Percentiles rank a stretch among this genome's conserved stretches.
phyloP scores from a whole-genome alignment of 129 eudicot genomes.

The Arctium minus region DNA sequence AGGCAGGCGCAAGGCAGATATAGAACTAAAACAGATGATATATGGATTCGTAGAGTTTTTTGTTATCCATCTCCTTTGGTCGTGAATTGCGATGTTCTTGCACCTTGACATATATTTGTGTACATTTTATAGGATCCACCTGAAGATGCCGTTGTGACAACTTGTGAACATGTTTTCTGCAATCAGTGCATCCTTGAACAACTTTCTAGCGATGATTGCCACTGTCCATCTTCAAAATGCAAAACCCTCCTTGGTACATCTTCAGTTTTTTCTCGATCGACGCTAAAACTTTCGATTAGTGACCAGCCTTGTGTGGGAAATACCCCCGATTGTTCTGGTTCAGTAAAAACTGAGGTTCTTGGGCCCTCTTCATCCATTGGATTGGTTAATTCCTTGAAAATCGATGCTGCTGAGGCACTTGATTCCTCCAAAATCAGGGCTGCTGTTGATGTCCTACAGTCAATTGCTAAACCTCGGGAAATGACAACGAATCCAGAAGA shows the following conservation, averaged over 20 bases:
- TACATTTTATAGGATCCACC: slow-evolving; percentile 69
- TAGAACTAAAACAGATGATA: background rate
- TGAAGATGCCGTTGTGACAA: slow-evolving; percentile 93
- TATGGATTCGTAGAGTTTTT: background rate
- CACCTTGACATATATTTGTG: background rate
- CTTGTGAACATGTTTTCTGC: slow-evolving; percentile 93
- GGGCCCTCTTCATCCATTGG: slow-evolving; percentile 29
- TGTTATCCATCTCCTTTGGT: background rate
- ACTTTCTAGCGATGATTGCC: slow-evolving; percentile 70
- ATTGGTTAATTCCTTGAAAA: slow-evolving; percentile 46
- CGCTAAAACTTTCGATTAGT: slow-evolving; percentile 44
- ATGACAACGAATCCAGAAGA: slow-evolving; percentile 4
- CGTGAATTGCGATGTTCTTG: background rate
- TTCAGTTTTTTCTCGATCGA: slow-evolving; percentile 53
- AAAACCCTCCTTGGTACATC: slow-evolving; percentile 47
- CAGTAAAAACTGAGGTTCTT: slow-evolving; percentile 24
- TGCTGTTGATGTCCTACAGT: slow-evolving; percentile 60
- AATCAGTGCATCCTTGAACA: slow-evolving; percentile 85
- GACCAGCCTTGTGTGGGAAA: slow-evolving; percentile 30
- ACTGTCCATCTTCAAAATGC: slow-evolving; percentile 77
- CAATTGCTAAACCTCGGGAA: slow-evolving; percentile 44
- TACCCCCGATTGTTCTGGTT: slow-evolving; percentile 19
- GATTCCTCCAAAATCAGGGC: slow-evolving; percentile 90
- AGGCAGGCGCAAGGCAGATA: background rate
- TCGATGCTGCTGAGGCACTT: slow-evolving; percentile 58